Evolutionary conservation across 2,329 filamentous ascomycete species (phyloP).

Genomic region (Coniochaeta sp.): DNA sequence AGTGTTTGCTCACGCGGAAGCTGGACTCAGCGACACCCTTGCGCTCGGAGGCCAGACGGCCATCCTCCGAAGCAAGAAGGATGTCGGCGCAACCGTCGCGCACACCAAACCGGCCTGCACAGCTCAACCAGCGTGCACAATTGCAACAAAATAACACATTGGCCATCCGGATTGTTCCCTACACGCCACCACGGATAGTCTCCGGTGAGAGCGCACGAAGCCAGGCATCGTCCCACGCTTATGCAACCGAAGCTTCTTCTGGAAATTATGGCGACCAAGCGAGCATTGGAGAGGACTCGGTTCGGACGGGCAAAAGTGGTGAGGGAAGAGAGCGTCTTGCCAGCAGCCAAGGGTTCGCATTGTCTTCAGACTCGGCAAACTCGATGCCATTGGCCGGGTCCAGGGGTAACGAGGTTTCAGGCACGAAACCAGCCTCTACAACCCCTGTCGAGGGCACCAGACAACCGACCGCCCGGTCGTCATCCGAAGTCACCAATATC

Average conservation of each 20-base stretch:
- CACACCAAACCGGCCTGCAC: conserved; percentile 21
- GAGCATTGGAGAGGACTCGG: conserved; percentile 6
- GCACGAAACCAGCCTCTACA: conserved; percentile 26
- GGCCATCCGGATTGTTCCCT: conserved; percentile 40
- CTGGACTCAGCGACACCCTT: conserved; percentile 10
- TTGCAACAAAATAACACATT: conserved; percentile 32
- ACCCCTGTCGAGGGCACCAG: conserved; percentile 12
- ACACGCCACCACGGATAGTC: conserved; percentile 34
- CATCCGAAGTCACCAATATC: conserved; percentile 28
- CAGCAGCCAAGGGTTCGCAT: conserved; percentile 21
- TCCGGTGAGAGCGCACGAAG: conserved; percentile 15
- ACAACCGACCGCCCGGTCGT: conserved; percentile 26
- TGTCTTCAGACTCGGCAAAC: conserved; percentile 23
- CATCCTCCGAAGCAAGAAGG: conserved; percentile 12
- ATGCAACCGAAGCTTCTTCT: conserved; percentile 10
- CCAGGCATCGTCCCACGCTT: conserved; percentile 15
- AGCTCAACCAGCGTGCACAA: conserved; percentile 30
- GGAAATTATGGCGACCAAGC: conserved; percentile 12
- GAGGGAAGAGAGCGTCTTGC: conserved; percentile 19
- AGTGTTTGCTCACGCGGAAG: conserved; percentile 9
- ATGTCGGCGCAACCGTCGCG: conserved; percentile 18
- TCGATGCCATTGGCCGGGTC: conserved; percentile 27
- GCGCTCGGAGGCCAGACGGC: conserved; percentile 14
- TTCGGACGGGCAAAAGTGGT: conserved; percentile 10
- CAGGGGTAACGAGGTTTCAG: conserved; percentile 36